A percentile compares a stretch with the other conserved stretches of the same genome.
Evolutionary conservation across 768 basidiomycete genomes (phyloP).

Genomic region (Boletus pseudopeckii): DNA sequence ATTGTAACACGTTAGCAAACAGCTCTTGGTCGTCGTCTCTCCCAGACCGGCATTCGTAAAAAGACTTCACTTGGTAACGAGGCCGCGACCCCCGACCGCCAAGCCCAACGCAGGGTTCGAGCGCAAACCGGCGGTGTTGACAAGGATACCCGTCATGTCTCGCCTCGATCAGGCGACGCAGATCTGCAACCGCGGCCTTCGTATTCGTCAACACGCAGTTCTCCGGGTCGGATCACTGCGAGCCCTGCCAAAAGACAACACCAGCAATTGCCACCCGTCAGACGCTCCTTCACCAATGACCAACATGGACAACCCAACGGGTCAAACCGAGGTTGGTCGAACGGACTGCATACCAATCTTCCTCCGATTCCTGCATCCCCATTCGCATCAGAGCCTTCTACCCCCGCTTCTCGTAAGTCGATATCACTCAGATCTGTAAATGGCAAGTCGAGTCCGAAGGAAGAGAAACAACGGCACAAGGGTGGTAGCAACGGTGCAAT

Average conservation of each 20-base stretch:
- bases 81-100: slow-evolving; percentile 26
- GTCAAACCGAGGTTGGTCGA: slow-evolving; percentile 31
- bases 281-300: slow-evolving; percentile 33
- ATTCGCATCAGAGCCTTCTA: slow-evolving; percentile 57
- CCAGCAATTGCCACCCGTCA: slow-evolving; percentile 25
- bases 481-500: slow-evolving; percentile 26
- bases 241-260: slow-evolving; percentile 27
- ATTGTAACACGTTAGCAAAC: slow-evolving; percentile 50
- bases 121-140: slow-evolving; percentile 35
- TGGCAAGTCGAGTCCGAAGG: slow-evolving; percentile 32
- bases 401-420: slow-evolving; percentile 52
- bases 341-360: slow-evolving; percentile 38
- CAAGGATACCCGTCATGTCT: slow-evolving; percentile 32
- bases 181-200: slow-evolving; percentile 32
- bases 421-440: slow-evolving; percentile 31
- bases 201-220: slow-evolving; percentile 32
- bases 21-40: slow-evolving; percentile 66
- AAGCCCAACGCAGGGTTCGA: slow-evolving; percentile 36
- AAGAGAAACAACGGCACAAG: slow-evolving; percentile 31
- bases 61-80: slow-evolving; percentile 8
- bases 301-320: slow-evolving; percentile 26
- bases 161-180: slow-evolving; percentile 23
- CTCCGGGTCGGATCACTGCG: slow-evolving; percentile 30
- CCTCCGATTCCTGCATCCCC: slow-evolving; percentile 71
- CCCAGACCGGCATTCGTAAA: slow-evolving; percentile 44